Base-by-base conservation (phyloP, 495 filamentous ascomycete genomes). In the Daldinia decipiens region DNA sequence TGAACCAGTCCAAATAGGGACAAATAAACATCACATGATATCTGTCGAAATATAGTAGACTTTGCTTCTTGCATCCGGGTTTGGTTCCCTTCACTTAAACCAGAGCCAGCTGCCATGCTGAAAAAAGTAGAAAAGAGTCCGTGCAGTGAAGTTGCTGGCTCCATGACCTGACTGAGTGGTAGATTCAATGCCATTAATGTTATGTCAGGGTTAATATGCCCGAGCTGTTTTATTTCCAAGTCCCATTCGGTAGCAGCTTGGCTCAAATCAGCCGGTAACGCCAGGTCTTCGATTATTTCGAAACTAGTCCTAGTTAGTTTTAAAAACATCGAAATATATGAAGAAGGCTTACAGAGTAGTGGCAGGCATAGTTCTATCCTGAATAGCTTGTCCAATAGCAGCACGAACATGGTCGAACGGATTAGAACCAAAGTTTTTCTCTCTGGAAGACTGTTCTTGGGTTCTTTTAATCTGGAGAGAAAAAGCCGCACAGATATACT, bases 11-110 rank as follows among this genome's bases (percentile, higher is more conserved):
- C 68, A 55, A 59, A 38, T 17, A 70, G 34, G 15, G 75, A 77
- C 29, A 76, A n/a, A 34, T 77, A 72, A 51, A 74, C 31, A 47
- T 76, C 73, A 47, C 61, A 72, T 39, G 71, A 55, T 50, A 77
- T 66, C 34, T 74, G 54, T 24, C 69, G 63, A 52, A 68, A 55
- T 43, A 62, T 27, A 9, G 39, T 47, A 29, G 17, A 38, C 21
- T 27, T 45, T 12, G 51, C 21, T n/a, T 61, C 56, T 47, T 55
- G 53, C 2, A 53, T 55, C 69, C 50, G 54, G 39, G 19, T 19
- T 3, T 59, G 26, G 13, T 15, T 15, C 2, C 58, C 59, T 11
- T 43, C 45, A 47, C 26, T 58, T 13, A 27, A 52, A 53, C 8
- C 24, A 63, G 36, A n/a, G 54, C 8, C 40, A 27, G 26, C 50